Percentiles rank a stretch among this genome's conserved stretches.
Evolutionary conservation across 129 eudicot genomes (phyloP).

Genomic region (Oenanthe sinensis): DNA sequence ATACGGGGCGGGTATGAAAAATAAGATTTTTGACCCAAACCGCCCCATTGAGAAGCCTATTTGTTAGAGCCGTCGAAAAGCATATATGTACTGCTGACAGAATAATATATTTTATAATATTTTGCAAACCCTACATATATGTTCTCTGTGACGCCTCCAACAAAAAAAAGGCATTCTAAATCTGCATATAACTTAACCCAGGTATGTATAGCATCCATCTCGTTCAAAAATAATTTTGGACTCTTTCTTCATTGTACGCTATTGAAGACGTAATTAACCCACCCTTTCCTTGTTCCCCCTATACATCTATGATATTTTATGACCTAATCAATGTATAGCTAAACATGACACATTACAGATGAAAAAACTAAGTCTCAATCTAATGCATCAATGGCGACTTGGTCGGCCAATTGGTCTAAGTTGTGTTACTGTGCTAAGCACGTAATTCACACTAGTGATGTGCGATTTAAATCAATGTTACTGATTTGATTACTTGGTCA

Average conservation of each 20-base stretch:
- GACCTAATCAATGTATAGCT: not conserved
- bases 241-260: not conserved
- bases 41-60: too few species aligned
- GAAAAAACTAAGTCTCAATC: not conserved
- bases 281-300: not conserved
- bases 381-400: not conserved
- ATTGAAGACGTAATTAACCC: not conserved
- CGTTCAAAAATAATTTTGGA: not conserved
- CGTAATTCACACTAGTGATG: not conserved
- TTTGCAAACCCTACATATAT: too few species aligned
- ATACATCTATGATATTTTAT: not conserved
- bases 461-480: not conserved
- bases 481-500: not conserved
- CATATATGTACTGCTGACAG: too few species aligned
- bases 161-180: too few species aligned
- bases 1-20: too few species aligned
- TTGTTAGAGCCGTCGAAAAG: too few species aligned
- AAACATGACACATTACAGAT: slow-evolving; percentile 4
- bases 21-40: too few species aligned
- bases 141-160: too few species aligned
- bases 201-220: too few species aligned
- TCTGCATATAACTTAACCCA: too few species aligned
- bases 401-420: not conserved
- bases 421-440: not conserved
- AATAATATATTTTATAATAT: too few species aligned